These are phyloP conservation scores for Microsporum audouinii DNA, from an alignment of 2,329 filamentous ascomycete species.

Conservation along the genomic window DNA sequence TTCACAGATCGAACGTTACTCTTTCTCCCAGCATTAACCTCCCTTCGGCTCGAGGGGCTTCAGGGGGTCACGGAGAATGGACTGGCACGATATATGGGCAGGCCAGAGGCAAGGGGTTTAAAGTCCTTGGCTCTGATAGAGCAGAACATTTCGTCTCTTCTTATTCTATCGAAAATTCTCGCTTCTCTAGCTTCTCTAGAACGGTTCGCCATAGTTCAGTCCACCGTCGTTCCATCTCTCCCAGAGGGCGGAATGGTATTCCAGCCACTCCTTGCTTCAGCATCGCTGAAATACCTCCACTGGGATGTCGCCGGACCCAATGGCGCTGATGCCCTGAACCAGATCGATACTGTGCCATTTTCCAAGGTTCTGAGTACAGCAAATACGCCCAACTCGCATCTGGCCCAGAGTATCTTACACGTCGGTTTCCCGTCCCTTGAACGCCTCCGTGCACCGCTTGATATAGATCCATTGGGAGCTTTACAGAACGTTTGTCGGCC, in stretches of 20 bases:
- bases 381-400: conserved; percentile 32
- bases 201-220: conserved; percentile 43
- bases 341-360: conserved; percentile 30
- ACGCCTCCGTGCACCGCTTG: conserved; percentile 33
- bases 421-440: conserved; percentile 33
- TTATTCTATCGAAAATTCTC: conserved; percentile 43
- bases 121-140: conserved; percentile 42
- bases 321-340: conserved; percentile 26
- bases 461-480: conserved; percentile 34
- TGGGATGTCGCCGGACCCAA: conserved; percentile 42
- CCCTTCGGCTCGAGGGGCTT: conserved; percentile 45
- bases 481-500: conserved; percentile 36
- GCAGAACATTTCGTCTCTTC: conserved; percentile 41
- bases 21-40: conserved; percentile 41
- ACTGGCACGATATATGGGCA: conserved; percentile 41
- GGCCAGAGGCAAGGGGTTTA: conserved; percentile 35
- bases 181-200: conserved; percentile 36
- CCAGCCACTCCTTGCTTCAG: conserved; percentile 39
- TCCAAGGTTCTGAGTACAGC: conserved; percentile 23
- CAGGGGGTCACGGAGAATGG: conserved; percentile 46
- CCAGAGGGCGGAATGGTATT: conserved; percentile 34
- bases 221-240: conserved; percentile 36
- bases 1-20: conserved; percentile 46
- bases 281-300: conserved; percentile 42
- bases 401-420: conserved; percentile 34